Evolutionary conservation across 495 filamentous ascomycete genomes (phyloP).

Genomic region (Staphylotrichum tortipilum): DNA sequence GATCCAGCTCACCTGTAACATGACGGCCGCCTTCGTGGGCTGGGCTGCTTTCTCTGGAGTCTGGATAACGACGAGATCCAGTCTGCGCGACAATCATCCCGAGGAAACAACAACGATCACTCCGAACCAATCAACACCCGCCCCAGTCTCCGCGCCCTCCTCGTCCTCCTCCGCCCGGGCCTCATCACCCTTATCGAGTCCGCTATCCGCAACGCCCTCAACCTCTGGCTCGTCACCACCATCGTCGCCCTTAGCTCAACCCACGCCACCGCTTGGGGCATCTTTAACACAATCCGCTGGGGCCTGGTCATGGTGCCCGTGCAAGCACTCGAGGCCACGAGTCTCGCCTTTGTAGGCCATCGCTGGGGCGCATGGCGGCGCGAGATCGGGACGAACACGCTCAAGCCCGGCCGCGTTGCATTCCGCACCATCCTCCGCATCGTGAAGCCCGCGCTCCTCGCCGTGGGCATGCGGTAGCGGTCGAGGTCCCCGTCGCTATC

Average conservation of each 20-base stretch:
- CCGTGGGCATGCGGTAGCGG: slow-evolving; percentile 42
- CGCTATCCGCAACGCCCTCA: slow-evolving; percentile 35
- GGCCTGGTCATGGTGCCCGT: slow-evolving; percentile 71
- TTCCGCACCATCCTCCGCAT: slow-evolving; percentile 34
- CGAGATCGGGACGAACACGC: slow-evolving; percentile 25
- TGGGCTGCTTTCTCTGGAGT: too few relatives aligned
- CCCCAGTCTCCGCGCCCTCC: not conserved
- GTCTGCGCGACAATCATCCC: not conserved
- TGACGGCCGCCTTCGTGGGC: not conserved
- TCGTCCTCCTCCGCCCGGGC: not conserved
- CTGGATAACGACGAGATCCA: not conserved
- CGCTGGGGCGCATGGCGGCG: slow-evolving; percentile 54
- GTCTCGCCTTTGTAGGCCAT: slow-evolving; percentile 60
- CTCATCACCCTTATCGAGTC: not conserved
- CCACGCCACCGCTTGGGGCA: slow-evolving; percentile 66
- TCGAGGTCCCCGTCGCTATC: slow-evolving; percentile 57
- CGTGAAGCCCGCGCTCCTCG: slow-evolving; percentile 46
- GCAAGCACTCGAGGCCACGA: slow-evolving; percentile 55
- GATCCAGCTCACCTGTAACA: too few relatives aligned
- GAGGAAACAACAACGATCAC: not conserved
- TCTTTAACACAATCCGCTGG: slow-evolving; percentile 72
- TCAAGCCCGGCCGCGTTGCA: slow-evolving; percentile 32
- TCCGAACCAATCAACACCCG: not conserved
- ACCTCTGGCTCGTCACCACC: slow-evolving; percentile 63
- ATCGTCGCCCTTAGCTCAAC: slow-evolving; percentile 53